Percentiles rank a stretch among this genome's conserved stretches.
phyloP scores from a whole-genome alignment of 768 basidiomycete genomes.

The Hypsizygus marmoreus region DNA sequence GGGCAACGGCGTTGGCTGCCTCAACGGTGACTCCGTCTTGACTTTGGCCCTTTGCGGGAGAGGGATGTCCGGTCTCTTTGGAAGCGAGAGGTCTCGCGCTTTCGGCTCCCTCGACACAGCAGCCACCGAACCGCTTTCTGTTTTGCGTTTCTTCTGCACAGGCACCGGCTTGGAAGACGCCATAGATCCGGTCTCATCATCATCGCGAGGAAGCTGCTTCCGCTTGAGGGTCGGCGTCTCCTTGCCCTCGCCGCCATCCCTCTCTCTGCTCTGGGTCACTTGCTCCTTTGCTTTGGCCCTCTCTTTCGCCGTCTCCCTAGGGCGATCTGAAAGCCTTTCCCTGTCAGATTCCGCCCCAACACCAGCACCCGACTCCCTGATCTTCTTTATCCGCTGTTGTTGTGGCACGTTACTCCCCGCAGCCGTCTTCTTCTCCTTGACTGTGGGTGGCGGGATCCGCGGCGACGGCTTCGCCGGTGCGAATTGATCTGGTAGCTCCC shows the following conservation, averaged over 20 bases:
- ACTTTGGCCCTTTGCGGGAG: constrained; percentile 33
- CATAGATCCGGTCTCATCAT: constrained; percentile 34
- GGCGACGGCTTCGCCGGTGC: constrained; percentile 33
- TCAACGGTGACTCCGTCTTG: constrained; percentile 38
- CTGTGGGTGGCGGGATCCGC: constrained; percentile 20
- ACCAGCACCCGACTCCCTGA: constrained; percentile 13
- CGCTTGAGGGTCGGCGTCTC: constrained; percentile 39
- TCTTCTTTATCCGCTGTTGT: constrained; percentile 19
- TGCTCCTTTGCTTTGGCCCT: constrained; percentile 6
- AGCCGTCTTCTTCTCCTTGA: constrained; percentile 29
- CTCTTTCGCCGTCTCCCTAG: constrained; percentile 20
- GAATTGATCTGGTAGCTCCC: constrained; percentile 21
- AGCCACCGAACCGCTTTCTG: constrained; percentile 31
- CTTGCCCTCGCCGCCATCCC: constrained; percentile 7
- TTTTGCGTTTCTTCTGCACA: constrained; percentile 44
- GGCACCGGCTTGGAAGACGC: constrained; percentile 14
- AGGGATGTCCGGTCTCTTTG: constrained; percentile 38
- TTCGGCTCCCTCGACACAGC: constrained; percentile 15
- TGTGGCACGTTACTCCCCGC: constrained; percentile 4
- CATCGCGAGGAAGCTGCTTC: constrained; percentile 34
- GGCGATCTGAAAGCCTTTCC: constrained; percentile 18
- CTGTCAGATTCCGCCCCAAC: constrained; percentile 22
- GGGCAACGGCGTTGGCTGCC: constrained; percentile 21
- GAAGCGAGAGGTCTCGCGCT: constrained; percentile 27
- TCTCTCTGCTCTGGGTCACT: constrained; percentile 8